phyloP scores from a whole-genome alignment of 805 yeast genomes.

The Ogataea philodendri region DNA sequence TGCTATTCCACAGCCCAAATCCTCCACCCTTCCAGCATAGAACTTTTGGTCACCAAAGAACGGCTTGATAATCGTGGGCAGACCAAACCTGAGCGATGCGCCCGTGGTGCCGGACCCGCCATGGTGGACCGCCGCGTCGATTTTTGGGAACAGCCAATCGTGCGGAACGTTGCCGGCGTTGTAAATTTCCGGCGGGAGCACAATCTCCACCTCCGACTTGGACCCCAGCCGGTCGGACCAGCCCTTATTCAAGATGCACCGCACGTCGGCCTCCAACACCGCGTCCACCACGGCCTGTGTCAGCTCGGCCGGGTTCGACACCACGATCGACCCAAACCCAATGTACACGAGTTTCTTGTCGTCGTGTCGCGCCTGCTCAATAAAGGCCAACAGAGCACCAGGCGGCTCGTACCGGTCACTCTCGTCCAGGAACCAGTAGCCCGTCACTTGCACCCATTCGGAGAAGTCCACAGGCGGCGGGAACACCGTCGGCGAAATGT shows the following conservation, averaged over 20 bases:
- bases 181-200: conserved; percentile 64
- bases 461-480: conserved; percentile 93
- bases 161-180: conserved; percentile 79
- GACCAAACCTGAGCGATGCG: conserved; percentile 79
- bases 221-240: conserved; percentile 77
- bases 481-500: conserved; percentile 81
- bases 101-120: conserved; percentile 98
- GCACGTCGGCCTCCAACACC: conserved; percentile 73
- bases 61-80: conserved; percentile 89
- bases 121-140: conserved; percentile 95
- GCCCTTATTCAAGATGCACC: conserved; percentile 87
- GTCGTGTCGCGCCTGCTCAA: conserved; percentile 56
- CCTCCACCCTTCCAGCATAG: conserved; percentile 84
- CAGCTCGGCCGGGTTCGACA: conserved; percentile 72
- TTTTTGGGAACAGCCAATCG: conserved; percentile 86
- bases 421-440: conserved; percentile 87
- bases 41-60: conserved; percentile 96
- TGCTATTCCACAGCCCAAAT: conserved; percentile 78
- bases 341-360: conserved; percentile 78
- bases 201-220: conserved; percentile 41
- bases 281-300: conserved; percentile 79
- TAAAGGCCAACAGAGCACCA: conserved; percentile 52
- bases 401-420: conserved; percentile 57
- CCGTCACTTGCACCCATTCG: conserved; percentile 94
- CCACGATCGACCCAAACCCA: conserved; percentile 96